Percentiles rank a stretch among this genome's conserved stretches.
Evolutionary conservation across 2,329 filamentous ascomycete genomes (phyloP).

Genomic region (Penicillium rolfsii): DNA sequence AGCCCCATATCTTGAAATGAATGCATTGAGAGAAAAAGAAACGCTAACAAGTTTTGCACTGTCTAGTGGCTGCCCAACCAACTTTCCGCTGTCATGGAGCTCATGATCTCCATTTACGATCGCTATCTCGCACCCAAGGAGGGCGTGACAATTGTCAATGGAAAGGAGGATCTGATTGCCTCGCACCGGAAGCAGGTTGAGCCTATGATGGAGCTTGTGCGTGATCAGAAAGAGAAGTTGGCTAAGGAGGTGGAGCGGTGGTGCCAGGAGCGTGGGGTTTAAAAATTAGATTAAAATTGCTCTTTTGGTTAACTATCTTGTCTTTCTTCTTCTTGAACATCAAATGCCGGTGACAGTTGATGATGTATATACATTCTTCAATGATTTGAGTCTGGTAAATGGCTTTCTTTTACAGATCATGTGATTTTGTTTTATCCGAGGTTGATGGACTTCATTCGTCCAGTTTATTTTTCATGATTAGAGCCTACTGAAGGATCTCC

Average conservation of each 20-base stretch:
- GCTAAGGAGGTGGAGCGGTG: constrained; percentile 50
- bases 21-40: not conserved
- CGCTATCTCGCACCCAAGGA: constrained; percentile 42
- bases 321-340: not conserved
- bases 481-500: too few species aligned
- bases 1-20: too few species aligned
- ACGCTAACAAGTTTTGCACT: not conserved
- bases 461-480: too few species aligned
- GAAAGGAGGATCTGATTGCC: constrained; percentile 27
- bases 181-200: constrained; percentile 42
- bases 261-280: constrained; percentile 51
- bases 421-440: too few species aligned
- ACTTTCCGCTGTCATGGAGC: constrained; percentile 53
- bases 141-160: constrained; percentile 19
- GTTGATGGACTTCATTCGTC: too few species aligned
- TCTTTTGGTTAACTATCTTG: too few species aligned
- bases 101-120: constrained; percentile 53
- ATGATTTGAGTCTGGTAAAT: not conserved
- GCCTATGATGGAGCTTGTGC: constrained; percentile 43
- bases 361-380: not conserved
- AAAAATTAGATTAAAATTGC: not conserved
- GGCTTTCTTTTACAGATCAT: not conserved
- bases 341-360: not conserved
- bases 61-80: constrained; percentile 53
- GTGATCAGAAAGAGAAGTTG: constrained; percentile 39